These are phyloP conservation scores for Pleurotus salmoneostramineus DNA, from an alignment of 768 basidiomycete species.

Conservation along the genomic window DNA sequence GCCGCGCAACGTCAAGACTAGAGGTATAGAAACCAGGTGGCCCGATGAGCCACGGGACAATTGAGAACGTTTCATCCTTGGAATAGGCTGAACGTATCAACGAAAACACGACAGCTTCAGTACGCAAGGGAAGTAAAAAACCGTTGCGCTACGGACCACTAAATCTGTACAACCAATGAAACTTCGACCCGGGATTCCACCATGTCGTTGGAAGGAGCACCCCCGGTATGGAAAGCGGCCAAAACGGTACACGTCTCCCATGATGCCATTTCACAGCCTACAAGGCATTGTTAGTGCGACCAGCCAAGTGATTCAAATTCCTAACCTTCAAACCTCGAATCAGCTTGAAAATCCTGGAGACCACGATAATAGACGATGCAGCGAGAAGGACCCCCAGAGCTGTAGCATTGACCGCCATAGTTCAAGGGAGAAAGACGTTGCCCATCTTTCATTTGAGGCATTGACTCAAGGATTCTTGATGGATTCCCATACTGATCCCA, in stretches of 20 bases:
- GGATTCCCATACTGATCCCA: too few species aligned
- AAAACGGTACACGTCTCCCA: conserved; percentile 36
- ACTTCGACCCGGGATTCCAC: conserved; percentile 38
- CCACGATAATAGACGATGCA: too few species aligned
- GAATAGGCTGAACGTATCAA: not conserved
- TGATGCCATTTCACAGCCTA: conserved; percentile 34
- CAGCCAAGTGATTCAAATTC: not conserved
- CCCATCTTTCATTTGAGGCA: too few species aligned
- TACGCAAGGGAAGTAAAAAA: not conserved
- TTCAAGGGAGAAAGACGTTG: not conserved
- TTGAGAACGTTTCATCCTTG: conserved; percentile 19
- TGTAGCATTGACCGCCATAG: too few species aligned
- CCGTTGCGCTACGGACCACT: conserved; percentile 23
- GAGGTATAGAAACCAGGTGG: conserved; percentile 33
- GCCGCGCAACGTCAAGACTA: conserved; percentile 43
- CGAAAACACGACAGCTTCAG: not conserved
- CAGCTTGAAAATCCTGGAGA: conserved; percentile 24
- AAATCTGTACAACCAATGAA: conserved; percentile 32
- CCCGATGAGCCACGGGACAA: conserved; percentile 36
- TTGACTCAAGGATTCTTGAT: too few species aligned
- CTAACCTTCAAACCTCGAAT: conserved; percentile 27
- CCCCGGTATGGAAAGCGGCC: conserved; percentile 34
- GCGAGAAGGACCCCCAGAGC: too few species aligned
- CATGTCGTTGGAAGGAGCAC: conserved; percentile 31
- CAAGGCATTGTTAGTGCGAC: not conserved